Conservation (phyloP, 305 asterid genomes). For the Plantago coronopus region DNA sequence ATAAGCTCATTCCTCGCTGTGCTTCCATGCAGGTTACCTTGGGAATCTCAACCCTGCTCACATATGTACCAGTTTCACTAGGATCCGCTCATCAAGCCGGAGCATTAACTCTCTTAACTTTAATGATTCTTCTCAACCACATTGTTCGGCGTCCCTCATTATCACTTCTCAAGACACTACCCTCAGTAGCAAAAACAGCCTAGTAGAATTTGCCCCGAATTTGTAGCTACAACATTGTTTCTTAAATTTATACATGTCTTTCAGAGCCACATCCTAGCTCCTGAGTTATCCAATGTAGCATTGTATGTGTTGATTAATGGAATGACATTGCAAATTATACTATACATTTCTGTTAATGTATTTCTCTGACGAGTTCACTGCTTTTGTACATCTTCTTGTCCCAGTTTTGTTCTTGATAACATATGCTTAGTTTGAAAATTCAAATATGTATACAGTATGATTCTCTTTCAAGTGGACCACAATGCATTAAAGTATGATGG, state of each 20-base stretch:
- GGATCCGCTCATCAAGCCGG: constrained; percentile 97
- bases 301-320: background rate
- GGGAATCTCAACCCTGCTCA: constrained; percentile 75
- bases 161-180: constrained; percentile 69
- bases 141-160: constrained; percentile 72
- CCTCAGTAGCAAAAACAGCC: constrained; percentile 46
- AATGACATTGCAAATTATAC: background rate
- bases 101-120: constrained; percentile 73
- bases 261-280: background rate
- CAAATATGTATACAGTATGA: no score
- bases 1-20: constrained; percentile 15
- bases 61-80: constrained; percentile 83
- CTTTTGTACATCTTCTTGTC: no score
- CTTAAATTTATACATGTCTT: background rate
- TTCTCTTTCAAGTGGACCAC: no score
- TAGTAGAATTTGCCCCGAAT: constrained; percentile 14
- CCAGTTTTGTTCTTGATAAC: no score
- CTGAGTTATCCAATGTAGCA: background rate
- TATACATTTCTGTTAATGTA: background rate
- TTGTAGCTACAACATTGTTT: background rate
- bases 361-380: no score
- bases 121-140: constrained; percentile 86
- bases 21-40: constrained; percentile 56
- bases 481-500: no score
- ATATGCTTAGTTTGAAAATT: no score